These are phyloP conservation scores for Rhizopus sp. DNA, from an alignment of 371 early-diverging fungal species.

Conservation along the genomic window DNA sequence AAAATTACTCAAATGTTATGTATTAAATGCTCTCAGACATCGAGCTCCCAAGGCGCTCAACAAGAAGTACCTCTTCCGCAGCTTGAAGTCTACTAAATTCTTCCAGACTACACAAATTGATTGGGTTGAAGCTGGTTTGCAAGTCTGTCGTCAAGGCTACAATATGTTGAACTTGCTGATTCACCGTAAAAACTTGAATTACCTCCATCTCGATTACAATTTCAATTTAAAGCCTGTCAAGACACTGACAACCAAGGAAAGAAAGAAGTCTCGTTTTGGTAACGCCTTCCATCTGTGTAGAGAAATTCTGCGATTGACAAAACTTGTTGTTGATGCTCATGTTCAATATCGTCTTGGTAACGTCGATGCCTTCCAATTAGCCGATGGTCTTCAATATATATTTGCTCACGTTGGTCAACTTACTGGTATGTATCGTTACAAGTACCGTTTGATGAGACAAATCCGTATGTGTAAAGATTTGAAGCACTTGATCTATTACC, in stretches of 20 bases:
- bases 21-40: slow-evolving; percentile 86
- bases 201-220: slow-evolving; percentile 97
- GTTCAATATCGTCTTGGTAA: slow-evolving; percentile 97
- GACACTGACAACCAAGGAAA: slow-evolving; percentile 99
- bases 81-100: slow-evolving; percentile 96
- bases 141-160: slow-evolving; percentile 97
- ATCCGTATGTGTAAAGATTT: slow-evolving; percentile 96
- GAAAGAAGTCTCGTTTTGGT: slow-evolving; percentile 99
- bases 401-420: slow-evolving; percentile 99
- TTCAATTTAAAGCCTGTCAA: slow-evolving; percentile 98
- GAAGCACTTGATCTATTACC: slow-evolving; percentile 93
- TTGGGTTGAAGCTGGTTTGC: slow-evolving; percentile 99
- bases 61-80: slow-evolving; percentile 93
- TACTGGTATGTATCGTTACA: slow-evolving; percentile 99
- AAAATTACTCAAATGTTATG: slow-evolving; percentile 90
- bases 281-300: slow-evolving; percentile 95
- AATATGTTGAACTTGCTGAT: slow-evolving; percentile 98
- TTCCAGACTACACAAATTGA: slow-evolving; percentile 98
- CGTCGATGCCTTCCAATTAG: slow-evolving; percentile 96
- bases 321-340: slow-evolving; percentile 96
- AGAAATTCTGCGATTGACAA: slow-evolving; percentile 98
- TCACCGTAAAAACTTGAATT: slow-evolving; percentile 97
- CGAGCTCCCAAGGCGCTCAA: slow-evolving; percentile 87
- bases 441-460: slow-evolving; percentile 98
- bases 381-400: slow-evolving; percentile 97